A percentile compares a stretch with the other conserved stretches of the same genome.
Evolutionary conservation across 176 grass and related monocot genomes (phyloP).

Genomic region (Oryza glumipatula): DNA sequence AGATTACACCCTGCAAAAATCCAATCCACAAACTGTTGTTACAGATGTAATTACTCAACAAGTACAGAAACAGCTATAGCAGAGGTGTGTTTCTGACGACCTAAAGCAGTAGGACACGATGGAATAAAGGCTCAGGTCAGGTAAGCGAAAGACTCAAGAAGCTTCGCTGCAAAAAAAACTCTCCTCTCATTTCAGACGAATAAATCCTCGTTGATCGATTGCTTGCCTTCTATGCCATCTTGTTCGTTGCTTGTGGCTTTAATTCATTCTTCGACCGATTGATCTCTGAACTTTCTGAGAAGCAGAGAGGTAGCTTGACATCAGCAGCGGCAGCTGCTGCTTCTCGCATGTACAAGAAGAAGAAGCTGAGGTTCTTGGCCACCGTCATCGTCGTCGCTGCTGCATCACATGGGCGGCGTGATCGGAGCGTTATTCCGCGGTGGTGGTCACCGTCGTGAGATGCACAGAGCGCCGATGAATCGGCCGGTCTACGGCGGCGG

Average conservation of each 20-base stretch:
- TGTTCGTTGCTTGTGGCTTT: conserved; percentile 7
- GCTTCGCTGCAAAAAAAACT: conserved; percentile 9
- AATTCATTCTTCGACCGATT: neutral
- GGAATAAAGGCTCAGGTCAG: conserved; percentile 26
- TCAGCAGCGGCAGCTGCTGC: neutral
- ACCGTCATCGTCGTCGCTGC: neutral
- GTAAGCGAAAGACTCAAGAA: conserved; percentile 16
- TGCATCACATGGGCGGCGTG: conserved; percentile 45
- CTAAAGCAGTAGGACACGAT: neutral
- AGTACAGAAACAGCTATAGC: neutral
- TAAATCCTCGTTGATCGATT: too few species aligned
- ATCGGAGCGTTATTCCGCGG: conserved; percentile 47
- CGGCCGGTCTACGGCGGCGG: neutral
- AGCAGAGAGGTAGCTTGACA: neutral
- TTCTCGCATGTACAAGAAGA: conserved; percentile 15
- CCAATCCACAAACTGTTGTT: neutral
- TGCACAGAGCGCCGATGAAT: neutral
- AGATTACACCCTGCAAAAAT: neutral
- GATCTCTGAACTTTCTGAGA: neutral
- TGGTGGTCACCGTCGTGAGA: neutral
- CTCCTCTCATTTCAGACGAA: neutral
- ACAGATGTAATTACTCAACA: neutral
- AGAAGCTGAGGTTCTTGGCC: neutral
- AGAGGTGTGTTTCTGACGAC: neutral
- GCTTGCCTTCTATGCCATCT: too few species aligned